Base-by-base conservation (phyloP, 2,329 filamentous ascomycete species). In the Colletotrichum sp. region DNA sequence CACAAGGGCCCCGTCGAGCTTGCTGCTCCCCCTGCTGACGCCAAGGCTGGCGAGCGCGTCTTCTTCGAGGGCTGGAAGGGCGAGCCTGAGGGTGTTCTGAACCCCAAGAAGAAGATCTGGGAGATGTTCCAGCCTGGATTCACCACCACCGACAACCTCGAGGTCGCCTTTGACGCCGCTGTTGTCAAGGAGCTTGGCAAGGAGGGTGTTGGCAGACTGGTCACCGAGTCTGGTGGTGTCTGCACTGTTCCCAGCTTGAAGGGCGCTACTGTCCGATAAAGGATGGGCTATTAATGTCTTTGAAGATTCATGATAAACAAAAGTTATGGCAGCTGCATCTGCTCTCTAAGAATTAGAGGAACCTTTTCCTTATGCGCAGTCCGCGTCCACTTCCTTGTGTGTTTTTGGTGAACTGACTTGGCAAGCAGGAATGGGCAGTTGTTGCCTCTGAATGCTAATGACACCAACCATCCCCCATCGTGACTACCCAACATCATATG, bases 51-150 rank as follows among this genome's bases (percentile, higher is more conserved):
- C 75, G 95, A 98, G 83, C 90, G 95, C 16, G 95, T 99, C 68
- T 96, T 90, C 90, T 99, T 99, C 83, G 95, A 99, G 84, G 97
- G 97, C 64, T 99, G 95, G 93, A 90, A 95, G 85, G 96, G 95
- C 76, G 95, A 98, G 89, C 96, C 97, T 0, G 97, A 99, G 90
- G 94, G 93, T 78, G 92, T 96, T 68, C 90, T 99, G 74, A 99
- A 99, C 90, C 97, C 97, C 75, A 99, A 99, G 93, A 99, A 99
- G 93, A 99, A 99, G 93, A 89, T 99, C 77, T 99, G 96, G 96
- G 97, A 99, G 90, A 95, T 91, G 12, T 95, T 98, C 87, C 96
- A 99, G 90, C 96, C 96, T 2, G 97, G 96, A 0, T 99, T 99
- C 88, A 98, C 95, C 34, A 99, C 96, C 9, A 98, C 94, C 2